These are phyloP conservation scores for Noccaea bulbosa DNA, from an alignment of 345 rosid genomes.

Conservation along the genomic window DNA sequence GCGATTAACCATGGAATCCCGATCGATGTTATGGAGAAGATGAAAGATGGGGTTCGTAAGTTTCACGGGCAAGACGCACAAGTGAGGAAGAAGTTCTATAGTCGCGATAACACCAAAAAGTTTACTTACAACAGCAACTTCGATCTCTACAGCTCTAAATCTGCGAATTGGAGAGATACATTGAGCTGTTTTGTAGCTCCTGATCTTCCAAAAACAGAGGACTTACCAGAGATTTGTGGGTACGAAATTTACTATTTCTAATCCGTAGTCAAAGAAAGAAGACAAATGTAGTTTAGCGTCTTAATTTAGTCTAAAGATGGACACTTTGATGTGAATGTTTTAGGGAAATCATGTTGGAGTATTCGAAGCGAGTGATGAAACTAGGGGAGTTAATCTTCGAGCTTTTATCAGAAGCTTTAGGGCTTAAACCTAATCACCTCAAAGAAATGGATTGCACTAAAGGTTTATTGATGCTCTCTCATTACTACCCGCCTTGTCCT, in stretches of 20 bases:
- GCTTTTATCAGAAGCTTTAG: slow-evolving; percentile 62
- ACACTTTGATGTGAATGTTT: slow-evolving; percentile 17
- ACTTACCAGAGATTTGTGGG: slow-evolving; percentile 49
- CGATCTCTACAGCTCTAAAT: slow-evolving; percentile 42
- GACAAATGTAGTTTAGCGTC: too few species aligned
- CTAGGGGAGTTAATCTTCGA: slow-evolving; percentile 49
- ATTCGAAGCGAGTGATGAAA: slow-evolving; percentile 44
- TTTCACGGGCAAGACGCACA: slow-evolving; percentile 45
- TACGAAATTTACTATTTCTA: not conserved
- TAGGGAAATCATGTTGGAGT: slow-evolving; percentile 51
- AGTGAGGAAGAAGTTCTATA: slow-evolving; percentile 25
- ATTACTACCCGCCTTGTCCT: slow-evolving; percentile 64
- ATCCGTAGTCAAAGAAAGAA: too few species aligned
- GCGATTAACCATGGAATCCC: slow-evolving; percentile 41
- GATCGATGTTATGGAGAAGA: slow-evolving; percentile 20
- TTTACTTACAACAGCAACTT: slow-evolving; percentile 31
- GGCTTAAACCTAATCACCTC: slow-evolving; percentile 46
- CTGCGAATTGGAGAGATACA: slow-evolving; percentile 52
- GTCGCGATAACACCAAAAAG: slow-evolving; percentile 15
- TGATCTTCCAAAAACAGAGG: slow-evolving; percentile 41
- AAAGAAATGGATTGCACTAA: slow-evolving; percentile 49
- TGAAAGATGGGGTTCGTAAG: slow-evolving; percentile 24
- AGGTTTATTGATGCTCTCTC: slow-evolving; percentile 46
- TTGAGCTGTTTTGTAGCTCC: slow-evolving; percentile 37
- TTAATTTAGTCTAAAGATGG: not conserved